phyloP scores from a whole-genome alignment of 176 grass and related monocot species.

The Phoenix roebelenii region DNA sequence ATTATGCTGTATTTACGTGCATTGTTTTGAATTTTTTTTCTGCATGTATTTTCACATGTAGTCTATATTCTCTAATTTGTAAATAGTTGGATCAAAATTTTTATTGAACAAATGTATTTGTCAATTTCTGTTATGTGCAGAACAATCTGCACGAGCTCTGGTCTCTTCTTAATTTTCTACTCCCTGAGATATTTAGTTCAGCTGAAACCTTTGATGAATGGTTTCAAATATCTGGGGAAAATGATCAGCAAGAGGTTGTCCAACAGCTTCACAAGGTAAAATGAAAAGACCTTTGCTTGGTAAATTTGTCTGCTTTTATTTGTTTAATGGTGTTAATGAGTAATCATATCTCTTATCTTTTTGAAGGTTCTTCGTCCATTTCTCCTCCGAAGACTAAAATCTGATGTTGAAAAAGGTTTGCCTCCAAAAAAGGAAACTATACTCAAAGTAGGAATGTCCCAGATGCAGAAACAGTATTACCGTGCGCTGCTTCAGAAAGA shows the following conservation, averaged over 20 bases:
- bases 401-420: slow-evolving; percentile 94
- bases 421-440: slow-evolving; percentile 99
- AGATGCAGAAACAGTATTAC: slow-evolving; percentile 99
- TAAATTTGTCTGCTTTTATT: neutral
- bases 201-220: slow-evolving; percentile 97
- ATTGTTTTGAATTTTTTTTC: too few relatives aligned
- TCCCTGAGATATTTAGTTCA: slow-evolving; percentile 98
- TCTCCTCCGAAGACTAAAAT: slow-evolving; percentile 92
- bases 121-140: slow-evolving; percentile 31
- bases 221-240: slow-evolving; percentile 99
- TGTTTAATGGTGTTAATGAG: too few relatives aligned
- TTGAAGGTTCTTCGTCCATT: slow-evolving; percentile 96
- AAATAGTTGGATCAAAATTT: too few relatives aligned
- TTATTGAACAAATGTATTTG: neutral
- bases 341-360: neutral
- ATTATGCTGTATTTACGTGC: too few relatives aligned
- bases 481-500: slow-evolving; percentile 93
- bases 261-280: slow-evolving; percentile 98
- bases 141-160: slow-evolving; percentile 99
- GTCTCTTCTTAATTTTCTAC: slow-evolving; percentile 96
- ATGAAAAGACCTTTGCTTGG: neutral
- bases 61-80: too few relatives aligned
- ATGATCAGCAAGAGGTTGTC: slow-evolving; percentile 96
- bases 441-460: slow-evolving; percentile 99
- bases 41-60: too few relatives aligned